Evolutionary conservation across 2,329 filamentous ascomycete genomes (phyloP).

Genomic region (Arthrobotrys sinensis): DNA sequence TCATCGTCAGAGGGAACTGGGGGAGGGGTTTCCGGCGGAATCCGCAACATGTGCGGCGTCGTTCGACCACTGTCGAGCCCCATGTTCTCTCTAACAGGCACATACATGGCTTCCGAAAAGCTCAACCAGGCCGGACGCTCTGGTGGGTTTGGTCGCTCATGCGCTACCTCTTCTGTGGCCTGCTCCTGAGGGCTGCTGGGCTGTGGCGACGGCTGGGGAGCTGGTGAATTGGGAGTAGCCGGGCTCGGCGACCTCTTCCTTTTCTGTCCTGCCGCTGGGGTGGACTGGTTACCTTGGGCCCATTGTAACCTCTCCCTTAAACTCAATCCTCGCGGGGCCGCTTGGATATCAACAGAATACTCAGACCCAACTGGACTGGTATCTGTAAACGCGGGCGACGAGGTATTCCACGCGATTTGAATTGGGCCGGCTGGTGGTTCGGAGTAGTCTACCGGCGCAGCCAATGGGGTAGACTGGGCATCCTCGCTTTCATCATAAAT

Average conservation of each 20-base stretch:
- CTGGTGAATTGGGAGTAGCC: neutral
- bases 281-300: neutral
- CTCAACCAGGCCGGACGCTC: neutral
- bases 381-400: neutral
- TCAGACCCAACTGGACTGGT: neutral
- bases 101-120: conserved; percentile 12
- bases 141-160: neutral
- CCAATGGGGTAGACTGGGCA: neutral
- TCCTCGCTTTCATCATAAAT: neutral
- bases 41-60: conserved; percentile 15
- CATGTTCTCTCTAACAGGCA: neutral
- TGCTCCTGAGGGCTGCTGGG: neutral
- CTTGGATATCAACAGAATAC: neutral
- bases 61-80: neutral
- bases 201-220: neutral
- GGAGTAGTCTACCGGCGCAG: neutral
- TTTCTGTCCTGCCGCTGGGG: neutral
- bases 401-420: neutral
- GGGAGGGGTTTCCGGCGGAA: neutral
- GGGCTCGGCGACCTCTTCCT: conserved; percentile 5
- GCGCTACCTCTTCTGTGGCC: neutral
- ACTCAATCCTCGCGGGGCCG: neutral
- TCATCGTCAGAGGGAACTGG: neutral
- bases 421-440: neutral
- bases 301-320: neutral